Evolutionary conservation across 768 basidiomycete genomes (phyloP), one percentile per base, ranked within the genome.

Genomic region (Trametes cinnabarina): DNA sequence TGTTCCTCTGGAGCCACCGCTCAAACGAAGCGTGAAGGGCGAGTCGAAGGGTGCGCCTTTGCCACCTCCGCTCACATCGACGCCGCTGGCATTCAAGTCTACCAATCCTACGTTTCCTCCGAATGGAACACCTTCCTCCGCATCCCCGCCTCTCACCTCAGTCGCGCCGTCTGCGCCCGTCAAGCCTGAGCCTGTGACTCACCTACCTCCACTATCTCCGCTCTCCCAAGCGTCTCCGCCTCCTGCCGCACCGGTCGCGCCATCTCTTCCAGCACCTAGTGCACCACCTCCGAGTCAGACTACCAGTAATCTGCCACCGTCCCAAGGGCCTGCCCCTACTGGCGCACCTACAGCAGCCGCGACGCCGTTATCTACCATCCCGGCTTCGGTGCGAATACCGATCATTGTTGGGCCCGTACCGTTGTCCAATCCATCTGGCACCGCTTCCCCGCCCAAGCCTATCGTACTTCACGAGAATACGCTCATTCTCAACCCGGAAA

Each of bases 381-480:
- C 78, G 23, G 66, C 74, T 15, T 68, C 69, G 53, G 87, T 91
- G 30, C 81, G 84, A 47, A 80, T 92, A 47, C 91, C 92, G 9
- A 92, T 94, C 58, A 71, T 90, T 35, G 77, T 94, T 41, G 87
- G 85, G 7, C 85, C 88, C 39, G 82, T 88, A 66, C 92, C 82
- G 25, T 79, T 86, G 14, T 73, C 78, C 69, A 35, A 81, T 72
- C 34, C 73, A 68, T 60, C 81, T 66, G 57, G 66, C 15, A 56
- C 72, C n/a, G 47, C 69, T 22, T 46, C 66, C 12, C 70, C 73
- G 1, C 68, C 72, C 3, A 79, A 78, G 26, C 85, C 85, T 30
- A 92, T 97, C 76, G 83, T 92, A 22, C 74, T 95, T 12, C 92
- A 95, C 61, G 87, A 93, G 63, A 87, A 91, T 51, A 87, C 82